These are phyloP conservation scores for Didymella pinodella DNA, from an alignment of 2,329 filamentous ascomycete genomes.

Conservation along the genomic window DNA sequence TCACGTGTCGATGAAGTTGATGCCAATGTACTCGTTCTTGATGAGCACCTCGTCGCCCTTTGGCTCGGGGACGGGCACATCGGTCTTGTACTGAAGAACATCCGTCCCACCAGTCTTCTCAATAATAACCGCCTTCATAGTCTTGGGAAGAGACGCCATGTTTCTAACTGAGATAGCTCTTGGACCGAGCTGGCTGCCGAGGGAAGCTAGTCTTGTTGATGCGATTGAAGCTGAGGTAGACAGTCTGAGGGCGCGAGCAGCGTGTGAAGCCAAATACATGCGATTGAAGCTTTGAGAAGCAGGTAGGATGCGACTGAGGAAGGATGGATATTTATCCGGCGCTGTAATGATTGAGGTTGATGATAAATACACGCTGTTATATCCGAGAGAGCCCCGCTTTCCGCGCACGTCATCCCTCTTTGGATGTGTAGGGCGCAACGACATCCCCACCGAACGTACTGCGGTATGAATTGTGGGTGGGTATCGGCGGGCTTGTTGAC, in stretches of 20 bases:
- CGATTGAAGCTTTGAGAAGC: not conserved
- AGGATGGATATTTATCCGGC: slow-evolving; percentile 13
- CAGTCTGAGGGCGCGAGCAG: slow-evolving; percentile 20
- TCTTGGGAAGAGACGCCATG: slow-evolving; percentile 65
- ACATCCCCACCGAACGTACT: not conserved
- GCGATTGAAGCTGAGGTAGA: slow-evolving; percentile 24
- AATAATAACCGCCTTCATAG: slow-evolving; percentile 77
- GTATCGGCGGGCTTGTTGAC: too few species aligned
- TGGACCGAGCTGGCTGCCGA: slow-evolving; percentile 28
- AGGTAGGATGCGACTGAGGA: not conserved
- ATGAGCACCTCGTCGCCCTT: slow-evolving; percentile 78
- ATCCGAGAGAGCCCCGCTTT: slow-evolving; percentile 19
- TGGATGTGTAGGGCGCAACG: not conserved
- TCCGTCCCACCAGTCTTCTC: slow-evolving; percentile 76
- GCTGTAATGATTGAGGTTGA: slow-evolving; percentile 6
- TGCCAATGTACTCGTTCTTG: slow-evolving; percentile 78
- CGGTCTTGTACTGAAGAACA: slow-evolving; percentile 73
- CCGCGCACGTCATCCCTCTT: slow-evolving; percentile 21
- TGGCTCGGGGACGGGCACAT: slow-evolving; percentile 73
- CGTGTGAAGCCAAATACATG: slow-evolving; percentile 30
- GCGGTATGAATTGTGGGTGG: too few species aligned
- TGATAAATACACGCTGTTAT: slow-evolving; percentile 25
- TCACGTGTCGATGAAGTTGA: slow-evolving; percentile 89
- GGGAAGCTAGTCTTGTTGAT: slow-evolving; percentile 28
- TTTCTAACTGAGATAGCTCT: slow-evolving; percentile 27